Evolutionary conservation across 305 asterid genomes (phyloP).

Genomic region (Rubia balearica): DNA sequence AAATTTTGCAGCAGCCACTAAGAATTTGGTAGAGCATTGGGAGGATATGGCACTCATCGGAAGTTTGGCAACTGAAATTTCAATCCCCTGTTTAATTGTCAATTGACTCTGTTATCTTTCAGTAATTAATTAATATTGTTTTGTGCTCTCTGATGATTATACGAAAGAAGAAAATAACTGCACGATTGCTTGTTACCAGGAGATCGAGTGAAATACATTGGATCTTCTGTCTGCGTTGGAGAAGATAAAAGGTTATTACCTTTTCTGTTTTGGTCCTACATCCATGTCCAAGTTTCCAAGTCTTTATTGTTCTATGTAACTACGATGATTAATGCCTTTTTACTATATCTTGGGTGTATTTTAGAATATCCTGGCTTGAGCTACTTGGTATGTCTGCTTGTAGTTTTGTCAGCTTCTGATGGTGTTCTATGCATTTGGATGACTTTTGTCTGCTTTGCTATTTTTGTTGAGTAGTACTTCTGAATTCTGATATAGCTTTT

Average conservation of each 20-base stretch:
- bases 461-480: neutral
- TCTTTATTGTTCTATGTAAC: neutral
- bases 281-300: neutral
- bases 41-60: neutral
- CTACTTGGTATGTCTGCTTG: neutral
- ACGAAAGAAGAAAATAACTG: constrained; percentile 6
- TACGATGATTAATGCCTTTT: no score
- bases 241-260: constrained; percentile 62
- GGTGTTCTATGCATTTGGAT: neutral
- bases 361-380: neutral
- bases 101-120: constrained; percentile 1
- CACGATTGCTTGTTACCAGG: constrained; percentile 46
- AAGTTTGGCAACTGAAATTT: neutral
- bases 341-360: neutral
- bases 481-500: neutral
- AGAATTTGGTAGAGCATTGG: neutral
- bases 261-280: constrained; percentile 8
- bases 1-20: neutral
- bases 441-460: neutral
- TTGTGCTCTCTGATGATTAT: neutral
- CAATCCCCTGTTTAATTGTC: neutral
- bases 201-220: constrained; percentile 84
- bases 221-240: constrained; percentile 50
- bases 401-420: neutral
- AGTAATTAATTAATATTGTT: neutral